Base-by-base conservation (phyloP, 768 basidiomycete species). In the Leccinum subgranulosum region DNA sequence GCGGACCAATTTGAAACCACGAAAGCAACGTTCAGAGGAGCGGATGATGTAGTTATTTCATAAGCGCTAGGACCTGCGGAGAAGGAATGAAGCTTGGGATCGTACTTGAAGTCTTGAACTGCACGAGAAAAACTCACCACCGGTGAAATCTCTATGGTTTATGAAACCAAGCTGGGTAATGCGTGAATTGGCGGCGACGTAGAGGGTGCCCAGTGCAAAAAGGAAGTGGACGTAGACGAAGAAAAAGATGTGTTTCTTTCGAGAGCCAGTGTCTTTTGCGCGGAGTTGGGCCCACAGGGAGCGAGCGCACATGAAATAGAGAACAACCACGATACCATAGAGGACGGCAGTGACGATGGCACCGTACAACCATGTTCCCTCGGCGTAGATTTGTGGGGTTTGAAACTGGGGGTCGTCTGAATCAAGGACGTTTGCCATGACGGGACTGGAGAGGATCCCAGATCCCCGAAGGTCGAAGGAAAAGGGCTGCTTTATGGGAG, bases 161-260 rank as follows among this genome's bases (percentile, higher is more conserved):
- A 72, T 66, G 57, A 73, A 72, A 14, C 62, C 68, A 8, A 70
- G 46, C 25, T 73, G 68, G 45, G 67, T 72, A 43, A 70, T 69
- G 11, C 60, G 51, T 0, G 70, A 43, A 28, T 65, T 69, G 58
- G 58, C 28, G 1, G 55, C 64, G 33, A 62, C 61, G 46, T 69
- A 73, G 51, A 73, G 51, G 5, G 72, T 72, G 8, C 66, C 66
- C 47, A 72, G 27, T 11, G 51, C 61, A 47, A 72, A 74, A 36
- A 72, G 23, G 57, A 72, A 46, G 33, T 64, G 60, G 48, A 72
- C 66, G 54, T 73, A 72, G 60, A 59, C 3, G 46, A 72, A 57
- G 60, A 72, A 72, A 43, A 72, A 68, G 39, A 62, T 56, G 15
- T 73, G 55, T n/a, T 56, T 62, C 51, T 49, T 70, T 6, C 29